Conservation (phyloP, 2,329 filamentous ascomycete genomes). For the Talaromyces rugulosus region DNA sequence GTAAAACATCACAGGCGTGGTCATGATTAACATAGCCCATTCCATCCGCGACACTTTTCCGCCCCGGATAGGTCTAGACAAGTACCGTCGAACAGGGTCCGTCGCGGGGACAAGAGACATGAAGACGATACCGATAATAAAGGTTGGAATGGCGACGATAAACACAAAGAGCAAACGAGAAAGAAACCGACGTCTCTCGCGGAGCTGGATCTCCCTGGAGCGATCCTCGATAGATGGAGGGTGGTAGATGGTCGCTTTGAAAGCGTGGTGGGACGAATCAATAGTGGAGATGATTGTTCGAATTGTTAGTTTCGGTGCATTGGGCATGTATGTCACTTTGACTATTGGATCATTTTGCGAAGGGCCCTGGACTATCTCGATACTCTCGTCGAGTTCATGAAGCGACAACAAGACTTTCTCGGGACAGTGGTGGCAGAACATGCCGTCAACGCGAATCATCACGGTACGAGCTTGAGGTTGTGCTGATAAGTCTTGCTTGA, state of each 20-base stretch:
- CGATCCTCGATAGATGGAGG: conserved; percentile 80
- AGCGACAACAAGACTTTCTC: conserved; percentile 36
- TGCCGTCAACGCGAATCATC: conserved; percentile 63
- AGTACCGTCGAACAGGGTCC: conserved; percentile 56
- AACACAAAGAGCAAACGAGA: conserved; percentile 67
- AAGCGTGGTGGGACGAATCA: conserved; percentile 59
- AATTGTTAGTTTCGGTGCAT: conserved; percentile 66
- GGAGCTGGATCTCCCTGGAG: conserved; percentile 65
- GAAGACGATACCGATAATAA: conserved; percentile 83
- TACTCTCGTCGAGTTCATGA: conserved; percentile 39
- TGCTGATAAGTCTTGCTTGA: conserved; percentile 28
- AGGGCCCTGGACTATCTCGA: conserved; percentile 38
- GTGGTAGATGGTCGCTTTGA: conserved; percentile 69
- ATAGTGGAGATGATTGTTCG: conserved; percentile 69
- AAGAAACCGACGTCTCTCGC: conserved; percentile 65
- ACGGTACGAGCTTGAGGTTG: conserved; percentile 49
- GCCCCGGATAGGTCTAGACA: conserved; percentile 67
- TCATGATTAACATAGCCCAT: conserved; percentile 73
- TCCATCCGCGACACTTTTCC: conserved; percentile 70
- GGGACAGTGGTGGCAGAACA: conserved; percentile 72
- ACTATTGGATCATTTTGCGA: conserved; percentile 63
- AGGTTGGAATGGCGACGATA: conserved; percentile 71
- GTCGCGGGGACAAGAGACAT: conserved; percentile 71
- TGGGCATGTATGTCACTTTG: conserved; percentile 65
- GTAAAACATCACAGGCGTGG: conserved; percentile 83